Evolutionary conservation across 305 asterid species (phyloP).

Genomic region (Vinca major): DNA sequence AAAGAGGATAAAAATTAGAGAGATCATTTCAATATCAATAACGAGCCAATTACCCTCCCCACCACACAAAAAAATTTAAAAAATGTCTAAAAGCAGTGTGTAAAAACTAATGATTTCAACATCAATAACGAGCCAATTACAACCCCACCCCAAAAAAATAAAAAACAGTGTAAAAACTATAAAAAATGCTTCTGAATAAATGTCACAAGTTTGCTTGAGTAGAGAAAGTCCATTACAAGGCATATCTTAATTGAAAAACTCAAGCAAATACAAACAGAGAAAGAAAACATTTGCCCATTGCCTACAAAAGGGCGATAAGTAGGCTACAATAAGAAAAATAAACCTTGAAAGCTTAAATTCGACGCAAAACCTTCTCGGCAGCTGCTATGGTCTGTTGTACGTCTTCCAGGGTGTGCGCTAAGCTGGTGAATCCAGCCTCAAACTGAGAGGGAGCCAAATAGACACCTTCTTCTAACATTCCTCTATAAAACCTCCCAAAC

Average conservation of each 20-base stretch:
- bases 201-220: not conserved
- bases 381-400: constrained; percentile 72
- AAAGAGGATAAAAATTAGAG: no score
- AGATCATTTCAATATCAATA: no score
- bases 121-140: no score
- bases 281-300: not conserved
- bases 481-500: constrained; percentile 64
- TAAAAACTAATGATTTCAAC: no score
- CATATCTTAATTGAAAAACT: not conserved
- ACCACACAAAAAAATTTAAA: no score
- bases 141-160: no score
- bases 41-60: no score
- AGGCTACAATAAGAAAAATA: not conserved
- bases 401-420: constrained; percentile 72
- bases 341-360: constrained; percentile 10
- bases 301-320: constrained; percentile 8
- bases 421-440: constrained; percentile 93
- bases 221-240: not conserved
- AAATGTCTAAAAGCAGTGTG: no score
- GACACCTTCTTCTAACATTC: constrained; percentile 94
- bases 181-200: not conserved
- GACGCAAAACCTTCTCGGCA: constrained; percentile 65
- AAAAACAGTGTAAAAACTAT: not conserved
- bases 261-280: not conserved
- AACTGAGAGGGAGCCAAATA: constrained; percentile 94